Conservation (phyloP, 306 rosid species). For the Malus asiatica region DNA sequence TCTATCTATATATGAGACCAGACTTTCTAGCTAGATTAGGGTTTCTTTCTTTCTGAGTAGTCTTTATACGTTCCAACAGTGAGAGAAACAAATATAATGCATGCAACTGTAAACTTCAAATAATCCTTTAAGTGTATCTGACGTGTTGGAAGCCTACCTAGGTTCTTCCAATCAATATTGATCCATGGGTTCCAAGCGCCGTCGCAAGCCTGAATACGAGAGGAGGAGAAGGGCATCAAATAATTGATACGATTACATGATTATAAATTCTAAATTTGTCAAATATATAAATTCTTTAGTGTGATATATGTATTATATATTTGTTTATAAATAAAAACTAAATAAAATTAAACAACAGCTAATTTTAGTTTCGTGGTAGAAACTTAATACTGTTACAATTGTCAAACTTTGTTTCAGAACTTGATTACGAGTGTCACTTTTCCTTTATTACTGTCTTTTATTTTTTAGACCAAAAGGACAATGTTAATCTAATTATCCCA, state of each 20-base stretch:
- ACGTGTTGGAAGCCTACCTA: background rate
- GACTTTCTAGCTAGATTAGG: background rate
- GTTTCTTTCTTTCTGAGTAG: no score
- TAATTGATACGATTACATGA: no score
- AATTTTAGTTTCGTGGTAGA: slow-evolving; percentile 28
- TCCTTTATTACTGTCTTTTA: slow-evolving; percentile 17
- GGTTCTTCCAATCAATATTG: no score
- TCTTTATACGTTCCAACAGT: background rate
- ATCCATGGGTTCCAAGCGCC: no score
- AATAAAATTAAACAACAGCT: slow-evolving; percentile 9
- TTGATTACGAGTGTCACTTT: slow-evolving; percentile 30
- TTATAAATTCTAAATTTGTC: no score
- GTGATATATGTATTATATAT: no score
- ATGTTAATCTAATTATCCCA: background rate
- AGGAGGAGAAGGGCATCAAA: no score
- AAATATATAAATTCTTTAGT: no score
- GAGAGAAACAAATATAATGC: background rate
- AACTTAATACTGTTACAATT: slow-evolving; percentile 24
- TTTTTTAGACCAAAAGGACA: slow-evolving; percentile 18
- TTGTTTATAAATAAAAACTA: no score
- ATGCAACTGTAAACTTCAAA: background rate
- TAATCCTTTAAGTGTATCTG: background rate
- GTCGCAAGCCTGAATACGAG: no score
- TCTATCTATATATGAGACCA: background rate
- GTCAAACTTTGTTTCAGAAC: slow-evolving; percentile 45